A percentile compares a stretch with the other conserved stretches of the same genome.
Evolutionary conservation across 1,139 yeast genomes (phyloP).

Genomic region (Petasospora rhodanensis): DNA sequence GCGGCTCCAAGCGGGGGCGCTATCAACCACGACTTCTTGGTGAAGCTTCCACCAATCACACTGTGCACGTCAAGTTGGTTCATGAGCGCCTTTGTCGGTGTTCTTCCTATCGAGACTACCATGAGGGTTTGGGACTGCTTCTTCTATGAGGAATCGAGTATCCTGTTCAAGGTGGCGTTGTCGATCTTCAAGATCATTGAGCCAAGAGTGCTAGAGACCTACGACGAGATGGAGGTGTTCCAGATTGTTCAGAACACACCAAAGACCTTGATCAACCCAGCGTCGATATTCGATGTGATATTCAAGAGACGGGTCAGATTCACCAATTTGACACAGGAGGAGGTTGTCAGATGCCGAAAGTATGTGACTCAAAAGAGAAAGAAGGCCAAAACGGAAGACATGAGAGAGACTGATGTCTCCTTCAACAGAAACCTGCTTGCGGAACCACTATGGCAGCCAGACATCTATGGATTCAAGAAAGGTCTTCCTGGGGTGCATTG

Average conservation of each 20-base stretch:
- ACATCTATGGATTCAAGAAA: conserved; percentile 35
- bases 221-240: conserved; percentile 80
- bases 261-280: conserved; percentile 65
- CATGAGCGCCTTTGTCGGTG: conserved; percentile 90
- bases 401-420: conserved; percentile 15
- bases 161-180: conserved; percentile 76
- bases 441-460: conserved; percentile 32
- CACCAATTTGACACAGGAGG: conserved; percentile 76
- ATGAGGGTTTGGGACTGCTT: conserved; percentile 91
- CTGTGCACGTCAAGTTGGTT: conserved; percentile 97
- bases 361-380: conserved; percentile 64
- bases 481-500: conserved; percentile 37
- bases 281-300: conserved; percentile 62
- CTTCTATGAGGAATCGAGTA: conserved; percentile 87
- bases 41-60: conserved; percentile 83
- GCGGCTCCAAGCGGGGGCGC: conserved; percentile 1
- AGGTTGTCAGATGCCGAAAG: conserved; percentile 68
- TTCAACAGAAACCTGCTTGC: conserved; percentile 28
- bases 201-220: conserved; percentile 48
- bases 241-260: conserved; percentile 85
- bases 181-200: conserved; percentile 80
- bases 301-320: conserved; percentile 72
- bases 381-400: conserved; percentile 18
- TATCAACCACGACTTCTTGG: conserved; percentile 65
- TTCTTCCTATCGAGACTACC: conserved; percentile 81